Evolutionary conservation across 768 basidiomycete genomes (phyloP).

Genomic region (Pleurotus ostreatus): DNA sequence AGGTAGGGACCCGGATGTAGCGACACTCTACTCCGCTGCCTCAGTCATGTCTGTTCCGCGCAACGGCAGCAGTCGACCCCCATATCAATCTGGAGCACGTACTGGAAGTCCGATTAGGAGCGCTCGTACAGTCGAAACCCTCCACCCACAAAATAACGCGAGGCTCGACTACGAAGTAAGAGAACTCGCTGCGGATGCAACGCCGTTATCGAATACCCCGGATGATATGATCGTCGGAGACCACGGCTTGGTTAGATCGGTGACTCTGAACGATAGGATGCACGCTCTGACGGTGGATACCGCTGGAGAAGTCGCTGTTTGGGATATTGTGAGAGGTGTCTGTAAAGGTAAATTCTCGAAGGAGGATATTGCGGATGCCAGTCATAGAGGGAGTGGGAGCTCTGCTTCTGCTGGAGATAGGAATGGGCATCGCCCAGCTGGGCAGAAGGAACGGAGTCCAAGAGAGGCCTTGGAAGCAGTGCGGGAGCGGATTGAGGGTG

Average conservation of each 20-base stretch:
- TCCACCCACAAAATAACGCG: slow-evolving; percentile 32
- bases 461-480: slow-evolving; percentile 85
- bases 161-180: slow-evolving; percentile 60
- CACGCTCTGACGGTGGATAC: slow-evolving; percentile 92
- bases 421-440: background rate
- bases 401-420: slow-evolving; percentile 27
- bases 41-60: slow-evolving; percentile 69
- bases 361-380: slow-evolving; percentile 63
- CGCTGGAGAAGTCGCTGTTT: slow-evolving; percentile 81
- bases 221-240: slow-evolving; percentile 74
- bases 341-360: slow-evolving; percentile 70
- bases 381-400: slow-evolving; percentile 41
- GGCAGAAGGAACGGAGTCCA: slow-evolving; percentile 57
- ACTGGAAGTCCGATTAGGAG: slow-evolving; percentile 27
- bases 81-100: slow-evolving; percentile 28
- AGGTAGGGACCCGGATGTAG: slow-evolving; percentile 70
- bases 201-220: slow-evolving; percentile 47
- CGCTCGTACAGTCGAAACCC: slow-evolving; percentile 32
- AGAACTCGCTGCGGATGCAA: slow-evolving; percentile 80
- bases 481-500: slow-evolving; percentile 89
- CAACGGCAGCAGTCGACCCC: slow-evolving; percentile 25
- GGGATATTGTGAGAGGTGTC: slow-evolving; percentile 80
- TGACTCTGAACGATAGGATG: slow-evolving; percentile 82
- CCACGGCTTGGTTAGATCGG: slow-evolving; percentile 76
- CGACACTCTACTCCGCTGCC: slow-evolving; percentile 84